Evolutionary conservation across 129 eudicot genomes (phyloP).

Genomic region (Helichrysum umbraculigerum): DNA sequence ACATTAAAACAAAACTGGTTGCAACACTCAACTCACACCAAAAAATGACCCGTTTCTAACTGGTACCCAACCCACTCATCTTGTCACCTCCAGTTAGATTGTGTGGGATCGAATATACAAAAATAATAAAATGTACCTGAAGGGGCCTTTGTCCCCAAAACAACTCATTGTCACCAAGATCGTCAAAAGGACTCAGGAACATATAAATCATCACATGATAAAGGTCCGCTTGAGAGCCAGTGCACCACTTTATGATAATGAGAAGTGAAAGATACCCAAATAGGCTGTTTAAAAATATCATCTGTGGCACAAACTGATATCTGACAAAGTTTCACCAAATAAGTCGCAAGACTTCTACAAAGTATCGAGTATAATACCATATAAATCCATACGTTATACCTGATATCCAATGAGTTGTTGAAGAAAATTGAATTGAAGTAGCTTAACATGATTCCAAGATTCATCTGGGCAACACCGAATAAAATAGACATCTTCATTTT

Average conservation of each 20-base stretch:
- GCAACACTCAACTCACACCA: background rate
- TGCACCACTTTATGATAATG: conserved; percentile 88
- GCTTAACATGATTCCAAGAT: conserved; percentile 88
- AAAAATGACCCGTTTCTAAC: background rate
- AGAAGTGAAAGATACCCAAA: conserved; percentile 98
- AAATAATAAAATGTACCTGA: conserved; percentile 56
- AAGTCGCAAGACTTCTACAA: conserved; percentile 18
- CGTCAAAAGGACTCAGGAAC: conserved; percentile 95
- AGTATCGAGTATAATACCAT: background rate
- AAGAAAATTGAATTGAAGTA: conserved; percentile 90
- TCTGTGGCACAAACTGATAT: conserved; percentile 97
- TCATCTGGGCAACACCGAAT: conserved; percentile 94
- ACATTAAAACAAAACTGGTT: background rate
- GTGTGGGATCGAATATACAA: background rate
- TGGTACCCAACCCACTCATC: background rate
- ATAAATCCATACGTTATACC: conserved; percentile 41
- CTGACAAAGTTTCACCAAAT: conserved; percentile 43
- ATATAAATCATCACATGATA: conserved; percentile 99
- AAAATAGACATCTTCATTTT: conserved; percentile 99
- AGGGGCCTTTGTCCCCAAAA: conserved; percentile 94
- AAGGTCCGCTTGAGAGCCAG: conserved; percentile 96
- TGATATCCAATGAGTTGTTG: conserved; percentile 70
- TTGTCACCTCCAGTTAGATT: conserved; percentile 3
- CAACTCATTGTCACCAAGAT: conserved; percentile 88
- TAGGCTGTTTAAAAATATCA: conserved; percentile 97